Evolutionary conservation across 495 filamentous ascomycete genomes (phyloP).

Genomic region (Terfezia boudieri): DNA sequence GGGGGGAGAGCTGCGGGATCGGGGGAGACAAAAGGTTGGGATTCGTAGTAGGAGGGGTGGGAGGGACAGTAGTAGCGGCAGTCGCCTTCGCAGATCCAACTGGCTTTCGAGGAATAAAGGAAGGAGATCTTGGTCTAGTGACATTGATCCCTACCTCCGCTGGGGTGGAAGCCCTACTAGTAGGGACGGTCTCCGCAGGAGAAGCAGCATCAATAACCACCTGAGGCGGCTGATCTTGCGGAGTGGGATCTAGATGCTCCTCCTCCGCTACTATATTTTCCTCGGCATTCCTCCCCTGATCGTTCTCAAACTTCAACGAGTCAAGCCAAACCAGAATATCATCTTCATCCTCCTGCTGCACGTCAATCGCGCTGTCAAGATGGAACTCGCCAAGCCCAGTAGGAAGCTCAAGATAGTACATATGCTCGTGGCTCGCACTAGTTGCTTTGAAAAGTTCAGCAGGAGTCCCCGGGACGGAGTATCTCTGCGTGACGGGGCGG

Average conservation of each 20-base stretch:
- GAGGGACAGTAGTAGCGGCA: no score
- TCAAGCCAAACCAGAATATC: neutral
- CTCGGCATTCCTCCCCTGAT: neutral
- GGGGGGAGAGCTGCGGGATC: neutral
- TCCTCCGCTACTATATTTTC: neutral
- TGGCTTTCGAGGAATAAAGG: neutral
- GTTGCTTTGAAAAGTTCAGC: neutral
- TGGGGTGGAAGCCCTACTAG: neutral
- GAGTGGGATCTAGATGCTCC: neutral
- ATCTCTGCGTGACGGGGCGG: neutral
- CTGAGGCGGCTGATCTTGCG: neutral
- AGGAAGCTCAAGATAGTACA: neutral
- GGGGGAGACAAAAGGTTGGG: neutral
- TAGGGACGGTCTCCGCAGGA: neutral
- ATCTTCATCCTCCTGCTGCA: neutral
- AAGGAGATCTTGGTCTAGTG: neutral
- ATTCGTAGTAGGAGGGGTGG: neutral
- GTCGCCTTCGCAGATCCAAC: neutral
- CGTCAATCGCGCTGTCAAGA: neutral
- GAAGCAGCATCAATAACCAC: neutral
- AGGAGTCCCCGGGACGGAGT: neutral
- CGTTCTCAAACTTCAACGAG: neutral
- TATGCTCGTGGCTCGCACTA: neutral
- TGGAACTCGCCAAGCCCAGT: neutral
- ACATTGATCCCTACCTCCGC: neutral